Percentiles rank a stretch among this genome's conserved stretches.
Evolutionary conservation across 169 alveolate genomes (phyloP).

Genomic region (Plasmodium billcollinsi): DNA sequence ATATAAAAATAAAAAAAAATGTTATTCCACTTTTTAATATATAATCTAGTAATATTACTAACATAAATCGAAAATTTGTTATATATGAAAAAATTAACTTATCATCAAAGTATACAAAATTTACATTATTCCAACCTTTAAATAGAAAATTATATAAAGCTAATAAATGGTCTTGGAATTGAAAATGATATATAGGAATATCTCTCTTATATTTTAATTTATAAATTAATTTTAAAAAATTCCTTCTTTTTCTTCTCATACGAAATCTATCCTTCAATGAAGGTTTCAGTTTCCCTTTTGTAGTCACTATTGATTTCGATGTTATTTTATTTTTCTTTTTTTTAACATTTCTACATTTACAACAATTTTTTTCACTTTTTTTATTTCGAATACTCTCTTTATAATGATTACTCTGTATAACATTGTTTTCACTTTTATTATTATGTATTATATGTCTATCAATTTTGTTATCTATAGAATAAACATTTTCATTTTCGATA

Average conservation of each 20-base stretch:
- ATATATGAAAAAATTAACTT: conserved; percentile 42
- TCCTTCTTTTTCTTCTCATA: conserved; percentile 26
- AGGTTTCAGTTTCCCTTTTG: background rate
- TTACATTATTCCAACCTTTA: conserved; percentile 19
- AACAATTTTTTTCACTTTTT: background rate
- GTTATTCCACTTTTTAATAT: conserved; percentile 42
- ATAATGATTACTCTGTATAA: too few species aligned
- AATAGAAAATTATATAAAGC: conserved; percentile 18
- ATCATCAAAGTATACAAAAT: conserved; percentile 55
- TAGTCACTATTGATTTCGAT: background rate
- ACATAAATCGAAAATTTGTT: conserved; percentile 35
- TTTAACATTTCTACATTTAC: too few species aligned
- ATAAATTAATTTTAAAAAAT: conserved; percentile 21
- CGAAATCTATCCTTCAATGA: background rate
- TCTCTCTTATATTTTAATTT: conserved; percentile 64
- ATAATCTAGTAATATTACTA: conserved; percentile 33
- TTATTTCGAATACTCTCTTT: too few species aligned
- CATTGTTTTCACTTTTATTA: too few species aligned
- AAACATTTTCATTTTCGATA: background rate
- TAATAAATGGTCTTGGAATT: conserved; percentile 27
- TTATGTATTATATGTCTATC: too few species aligned
- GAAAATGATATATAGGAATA: conserved; percentile 52
- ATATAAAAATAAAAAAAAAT: conserved; percentile 31
- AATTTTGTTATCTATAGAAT: too few species aligned
- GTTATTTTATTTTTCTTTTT: too few species aligned